Evolutionary conservation across 2,329 filamentous ascomycete species (phyloP).

Genomic region (Microascus cirrosus): DNA sequence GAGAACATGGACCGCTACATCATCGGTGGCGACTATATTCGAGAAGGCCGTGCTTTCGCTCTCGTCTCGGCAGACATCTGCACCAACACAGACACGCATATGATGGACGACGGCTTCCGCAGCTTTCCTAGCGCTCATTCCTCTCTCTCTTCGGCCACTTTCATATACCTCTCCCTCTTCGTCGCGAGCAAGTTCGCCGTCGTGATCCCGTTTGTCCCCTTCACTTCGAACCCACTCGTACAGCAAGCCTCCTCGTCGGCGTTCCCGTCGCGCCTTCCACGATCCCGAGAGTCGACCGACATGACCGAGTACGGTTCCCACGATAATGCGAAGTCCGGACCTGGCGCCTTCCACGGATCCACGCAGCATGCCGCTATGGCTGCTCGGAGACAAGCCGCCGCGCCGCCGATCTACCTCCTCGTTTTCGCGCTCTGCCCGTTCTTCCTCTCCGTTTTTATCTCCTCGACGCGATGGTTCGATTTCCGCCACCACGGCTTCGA

Average conservation of each 20-base stretch:
- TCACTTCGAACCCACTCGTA: constrained; percentile 31
- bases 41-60: constrained; percentile 21
- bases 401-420: constrained; percentile 72
- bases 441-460: constrained; percentile 66
- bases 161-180: constrained; percentile 80
- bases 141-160: constrained; percentile 64
- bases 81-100: constrained; percentile 45
- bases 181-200: constrained; percentile 74
- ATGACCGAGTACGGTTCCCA: constrained; percentile 39
- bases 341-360: constrained; percentile 28
- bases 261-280: constrained; percentile 52
- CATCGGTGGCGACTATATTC: constrained; percentile 34
- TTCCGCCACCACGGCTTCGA: constrained; percentile 91
- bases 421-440: constrained; percentile 60
- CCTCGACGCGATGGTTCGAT: constrained; percentile 78
- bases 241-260: constrained; percentile 44
- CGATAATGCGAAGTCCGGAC: constrained; percentile 45
- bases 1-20: constrained; percentile 45
- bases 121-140: constrained; percentile 52
- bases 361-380: constrained; percentile 28
- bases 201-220: constrained; percentile 57
- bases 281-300: constrained; percentile 4
- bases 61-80: constrained; percentile 73
- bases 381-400: constrained; percentile 62
- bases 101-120: constrained; percentile 71